phyloP scores from a whole-genome alignment of 1,139 yeast species.

The Blastobotrys apis region DNA sequence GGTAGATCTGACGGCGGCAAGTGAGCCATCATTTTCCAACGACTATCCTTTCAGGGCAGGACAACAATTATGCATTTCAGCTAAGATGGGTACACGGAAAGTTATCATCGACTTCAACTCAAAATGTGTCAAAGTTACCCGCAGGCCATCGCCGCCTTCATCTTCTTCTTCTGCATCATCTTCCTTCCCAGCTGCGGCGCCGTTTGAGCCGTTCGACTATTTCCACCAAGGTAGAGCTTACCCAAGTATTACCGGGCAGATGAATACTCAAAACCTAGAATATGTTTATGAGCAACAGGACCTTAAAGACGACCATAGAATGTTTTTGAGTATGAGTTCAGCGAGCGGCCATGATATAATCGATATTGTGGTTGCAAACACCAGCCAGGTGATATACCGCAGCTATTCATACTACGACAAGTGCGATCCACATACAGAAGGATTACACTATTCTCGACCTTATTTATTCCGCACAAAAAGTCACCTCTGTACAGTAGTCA shows the following conservation, averaged over 20 bases:
- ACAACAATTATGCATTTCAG: conserved; percentile 4
- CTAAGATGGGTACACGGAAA: neutral
- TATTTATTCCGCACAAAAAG: conserved; percentile 1
- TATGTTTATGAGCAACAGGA: neutral
- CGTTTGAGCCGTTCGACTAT: neutral
- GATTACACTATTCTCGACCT: conserved; percentile 3
- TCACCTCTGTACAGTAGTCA: neutral
- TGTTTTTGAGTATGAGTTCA: neutral
- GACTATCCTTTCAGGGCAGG: neutral
- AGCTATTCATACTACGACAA: conserved; percentile 4
- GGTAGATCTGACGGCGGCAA: neutral
- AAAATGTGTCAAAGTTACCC: neutral
- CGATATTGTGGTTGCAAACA: neutral
- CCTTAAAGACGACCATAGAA: neutral
- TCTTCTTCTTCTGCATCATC: neutral
- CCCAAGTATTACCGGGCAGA: neutral
- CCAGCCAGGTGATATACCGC: neutral
- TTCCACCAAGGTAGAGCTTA: neutral
- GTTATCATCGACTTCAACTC: conserved; percentile 1
- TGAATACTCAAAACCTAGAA: neutral
- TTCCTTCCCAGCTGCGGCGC: neutral
- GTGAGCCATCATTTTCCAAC: conserved; percentile 9
- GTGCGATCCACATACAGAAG: conserved; percentile 4
- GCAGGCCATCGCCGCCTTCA: neutral
- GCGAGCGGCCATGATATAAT: neutral